Conservation (phyloP, 2,329 filamentous ascomycete genomes). For the Diaporthe humulicola region DNA sequence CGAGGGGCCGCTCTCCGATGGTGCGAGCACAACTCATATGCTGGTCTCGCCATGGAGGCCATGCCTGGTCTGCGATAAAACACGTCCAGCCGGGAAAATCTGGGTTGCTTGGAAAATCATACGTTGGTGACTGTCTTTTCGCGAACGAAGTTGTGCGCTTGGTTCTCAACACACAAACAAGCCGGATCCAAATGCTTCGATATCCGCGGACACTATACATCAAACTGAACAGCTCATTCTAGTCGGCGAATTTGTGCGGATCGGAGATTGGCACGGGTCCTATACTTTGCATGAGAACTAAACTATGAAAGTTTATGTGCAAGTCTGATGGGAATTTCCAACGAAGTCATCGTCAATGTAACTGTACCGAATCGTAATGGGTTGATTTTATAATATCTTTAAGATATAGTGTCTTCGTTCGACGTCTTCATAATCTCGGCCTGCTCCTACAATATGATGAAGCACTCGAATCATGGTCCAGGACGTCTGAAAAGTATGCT, state of each 20-base stretch:
- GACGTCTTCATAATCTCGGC: no score
- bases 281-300: neutral
- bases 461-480: neutral
- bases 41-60: neutral
- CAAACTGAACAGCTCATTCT: no score
- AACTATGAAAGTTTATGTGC: neutral
- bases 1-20: neutral
- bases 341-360: no score
- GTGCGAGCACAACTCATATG: neutral
- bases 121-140: neutral
- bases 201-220: neutral
- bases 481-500: neutral
- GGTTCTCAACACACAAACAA: neutral
- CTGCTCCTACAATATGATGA: neutral
- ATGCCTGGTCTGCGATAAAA: neutral
- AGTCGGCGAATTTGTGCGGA: no score
- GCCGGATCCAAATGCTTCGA: neutral
- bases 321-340: neutral
- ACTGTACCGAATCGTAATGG: neutral
- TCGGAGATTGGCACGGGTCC: neutral
- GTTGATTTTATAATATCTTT: neutral
- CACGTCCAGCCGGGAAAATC: rapidly evolving
- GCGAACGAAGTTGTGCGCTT: neutral
- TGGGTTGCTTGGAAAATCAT: neutral
- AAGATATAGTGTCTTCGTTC: neutral